Conservation (phyloP, 23 red algal genomes). For the Gracilaria vermiculophylla region DNA sequence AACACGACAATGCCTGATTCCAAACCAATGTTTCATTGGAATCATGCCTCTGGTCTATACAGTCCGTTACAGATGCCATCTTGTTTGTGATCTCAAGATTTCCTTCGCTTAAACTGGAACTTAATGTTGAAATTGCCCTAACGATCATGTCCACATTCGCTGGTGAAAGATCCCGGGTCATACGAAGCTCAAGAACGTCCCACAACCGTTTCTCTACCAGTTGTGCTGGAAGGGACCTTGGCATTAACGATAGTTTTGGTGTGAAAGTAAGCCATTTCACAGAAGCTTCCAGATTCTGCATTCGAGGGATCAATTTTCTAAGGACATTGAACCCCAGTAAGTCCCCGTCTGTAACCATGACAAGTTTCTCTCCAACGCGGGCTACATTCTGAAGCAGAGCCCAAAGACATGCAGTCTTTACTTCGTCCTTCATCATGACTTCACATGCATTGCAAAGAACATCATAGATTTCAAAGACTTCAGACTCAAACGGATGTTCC, state of each 20-base stretch:
- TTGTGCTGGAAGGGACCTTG: not conserved
- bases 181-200: not conserved
- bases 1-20: not conserved
- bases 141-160: not conserved
- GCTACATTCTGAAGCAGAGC: not conserved
- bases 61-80: not conserved
- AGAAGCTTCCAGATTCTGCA: not conserved
- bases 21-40: not conserved
- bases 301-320: not conserved
- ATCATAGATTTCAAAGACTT: constrained; percentile 1
- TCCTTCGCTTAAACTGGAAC: not conserved
- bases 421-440: not conserved
- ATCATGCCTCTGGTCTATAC: not conserved
- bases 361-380: not conserved
- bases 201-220: not conserved
- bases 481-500: not conserved
- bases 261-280: not conserved
- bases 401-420: not conserved
- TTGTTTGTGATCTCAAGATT: not conserved
- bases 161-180: not conserved
- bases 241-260: not conserved
- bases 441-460: not conserved
- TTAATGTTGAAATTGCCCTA: not conserved
- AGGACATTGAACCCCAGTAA: not conserved
- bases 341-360: not conserved